A percentile compares a stretch with the other conserved stretches of the same genome.
These are phyloP conservation scores for Cucumis sativus DNA, from an alignment of 306 rosid species.

Conservation along the genomic window DNA sequence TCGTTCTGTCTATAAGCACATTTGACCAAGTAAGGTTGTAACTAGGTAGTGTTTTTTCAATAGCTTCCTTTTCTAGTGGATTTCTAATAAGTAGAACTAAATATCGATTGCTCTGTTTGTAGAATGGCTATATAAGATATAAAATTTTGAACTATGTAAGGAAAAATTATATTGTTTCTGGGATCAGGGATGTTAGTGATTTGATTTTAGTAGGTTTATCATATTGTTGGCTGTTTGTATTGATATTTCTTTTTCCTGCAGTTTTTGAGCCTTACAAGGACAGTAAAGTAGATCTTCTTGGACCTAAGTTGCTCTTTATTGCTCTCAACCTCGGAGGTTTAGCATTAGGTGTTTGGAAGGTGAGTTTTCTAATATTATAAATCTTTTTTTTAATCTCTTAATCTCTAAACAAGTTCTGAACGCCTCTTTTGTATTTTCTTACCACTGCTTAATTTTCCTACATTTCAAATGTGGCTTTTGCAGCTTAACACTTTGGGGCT, in stretches of 20 bases:
- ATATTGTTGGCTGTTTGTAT: neutral
- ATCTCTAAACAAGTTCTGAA: neutral
- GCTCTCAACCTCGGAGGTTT: conserved; percentile 94
- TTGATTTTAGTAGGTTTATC: neutral
- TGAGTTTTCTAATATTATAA: conserved; percentile 2
- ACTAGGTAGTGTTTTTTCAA: neutral
- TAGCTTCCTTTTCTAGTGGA: neutral
- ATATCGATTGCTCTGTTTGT: neutral
- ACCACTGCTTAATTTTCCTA: neutral
- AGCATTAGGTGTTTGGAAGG: conserved; percentile 72
- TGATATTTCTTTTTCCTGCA: conserved; percentile 23
- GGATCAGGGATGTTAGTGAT: neutral
- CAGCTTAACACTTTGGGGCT: conserved; percentile 96
- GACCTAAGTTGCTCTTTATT: conserved; percentile 75
- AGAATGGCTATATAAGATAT: neutral
- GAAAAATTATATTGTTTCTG: neutral
- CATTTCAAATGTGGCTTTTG: neutral
- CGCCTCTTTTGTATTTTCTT: neutral
- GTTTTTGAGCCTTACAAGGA: conserved; percentile 99
- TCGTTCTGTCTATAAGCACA: neutral
- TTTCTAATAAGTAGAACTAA: neutral
- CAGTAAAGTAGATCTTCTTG: conserved; percentile 82
- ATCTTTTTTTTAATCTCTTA: neutral
- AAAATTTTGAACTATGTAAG: neutral
- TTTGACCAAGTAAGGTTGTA: neutral